phyloP scores from a whole-genome alignment of 2,329 filamentous ascomycete genomes.

The Parastagonospora nodorum region DNA sequence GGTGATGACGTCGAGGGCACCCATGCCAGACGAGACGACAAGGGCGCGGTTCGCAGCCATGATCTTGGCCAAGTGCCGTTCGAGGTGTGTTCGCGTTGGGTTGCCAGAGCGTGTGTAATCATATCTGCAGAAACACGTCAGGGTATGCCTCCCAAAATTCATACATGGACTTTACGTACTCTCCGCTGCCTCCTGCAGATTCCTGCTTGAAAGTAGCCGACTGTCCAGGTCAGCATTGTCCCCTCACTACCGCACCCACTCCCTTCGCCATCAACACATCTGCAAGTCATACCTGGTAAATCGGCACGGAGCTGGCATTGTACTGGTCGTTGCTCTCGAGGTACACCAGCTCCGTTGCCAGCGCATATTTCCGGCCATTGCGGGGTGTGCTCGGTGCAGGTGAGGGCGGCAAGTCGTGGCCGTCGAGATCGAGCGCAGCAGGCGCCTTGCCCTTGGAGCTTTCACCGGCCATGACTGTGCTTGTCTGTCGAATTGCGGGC shows the following conservation, averaged over 20 bases:
- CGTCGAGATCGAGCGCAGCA: slow-evolving; percentile 45
- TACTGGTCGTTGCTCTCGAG: slow-evolving; percentile 97
- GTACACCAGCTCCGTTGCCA: slow-evolving; percentile 95
- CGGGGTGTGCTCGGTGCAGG: slow-evolving; percentile 90
- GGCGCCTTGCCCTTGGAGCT: slow-evolving; percentile 47
- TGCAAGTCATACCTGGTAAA: slow-evolving; percentile 74
- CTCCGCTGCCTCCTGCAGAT: slow-evolving; percentile 74
- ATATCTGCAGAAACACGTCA: slow-evolving; percentile 66
- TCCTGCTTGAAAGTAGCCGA: slow-evolving; percentile 97
- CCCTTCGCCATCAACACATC: too few species aligned
- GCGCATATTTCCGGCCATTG: slow-evolving; percentile 84
- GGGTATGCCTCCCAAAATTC: neutral
- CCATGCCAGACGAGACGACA: slow-evolving; percentile 96
- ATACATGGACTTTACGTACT: neutral
- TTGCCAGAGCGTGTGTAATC: slow-evolving; percentile 99
- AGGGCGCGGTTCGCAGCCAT: slow-evolving; percentile 93
- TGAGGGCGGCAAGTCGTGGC: slow-evolving; percentile 58
- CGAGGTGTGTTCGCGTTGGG: slow-evolving; percentile 92
- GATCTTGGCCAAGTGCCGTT: slow-evolving; percentile 96
- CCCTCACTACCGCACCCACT: neutral
- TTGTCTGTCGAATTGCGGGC: slow-evolving; percentile 11
- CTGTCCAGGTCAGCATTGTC: slow-evolving; percentile 46
- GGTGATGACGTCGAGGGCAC: slow-evolving; percentile 93
- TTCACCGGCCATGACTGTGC: slow-evolving; percentile 36
- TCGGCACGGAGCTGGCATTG: slow-evolving; percentile 92